Conservation (phyloP, 306 rosid genomes). For the Medicago lupulina region DNA sequence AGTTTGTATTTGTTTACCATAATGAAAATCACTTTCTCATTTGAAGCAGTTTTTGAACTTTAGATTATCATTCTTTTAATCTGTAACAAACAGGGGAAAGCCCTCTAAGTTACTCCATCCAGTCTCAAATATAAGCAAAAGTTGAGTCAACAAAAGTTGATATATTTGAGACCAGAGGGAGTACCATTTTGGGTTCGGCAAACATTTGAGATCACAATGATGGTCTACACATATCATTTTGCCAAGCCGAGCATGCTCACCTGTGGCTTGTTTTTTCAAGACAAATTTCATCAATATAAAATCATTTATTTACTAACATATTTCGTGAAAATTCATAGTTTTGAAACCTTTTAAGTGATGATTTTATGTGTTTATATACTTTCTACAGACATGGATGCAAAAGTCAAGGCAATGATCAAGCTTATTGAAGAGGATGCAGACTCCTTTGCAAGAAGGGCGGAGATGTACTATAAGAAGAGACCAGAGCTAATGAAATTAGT, state of each 20-base stretch:
- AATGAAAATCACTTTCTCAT: no score
- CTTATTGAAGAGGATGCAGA: constrained; percentile 99
- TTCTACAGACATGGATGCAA: constrained; percentile 89
- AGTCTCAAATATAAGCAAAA: no score
- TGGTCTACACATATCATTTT: background rate
- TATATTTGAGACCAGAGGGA: no score
- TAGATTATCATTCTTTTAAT: no score
- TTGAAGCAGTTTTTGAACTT: no score
- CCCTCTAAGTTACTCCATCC: background rate
- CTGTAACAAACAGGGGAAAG: background rate
- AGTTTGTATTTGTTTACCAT: no score
- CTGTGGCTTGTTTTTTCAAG: background rate
- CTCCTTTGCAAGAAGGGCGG: constrained; percentile 99
- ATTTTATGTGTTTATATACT: constrained; percentile 18
- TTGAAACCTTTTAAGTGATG: constrained; percentile 31
- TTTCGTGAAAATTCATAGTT: background rate
- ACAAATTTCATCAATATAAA: constrained; percentile 2
- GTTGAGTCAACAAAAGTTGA: no score
- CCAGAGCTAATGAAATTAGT: constrained; percentile 97
- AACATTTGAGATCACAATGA: constrained; percentile 31
- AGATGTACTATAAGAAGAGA: constrained; percentile 98
- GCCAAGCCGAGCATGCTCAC: background rate
- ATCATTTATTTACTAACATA: background rate
- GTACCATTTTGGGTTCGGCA: background rate
- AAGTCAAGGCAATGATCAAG: constrained; percentile 97